Evolutionary conservation across 192 early-diverging fungal species (phyloP), one percentile per base, ranked within the genome.

Genomic region (Coemansia sp.): DNA sequence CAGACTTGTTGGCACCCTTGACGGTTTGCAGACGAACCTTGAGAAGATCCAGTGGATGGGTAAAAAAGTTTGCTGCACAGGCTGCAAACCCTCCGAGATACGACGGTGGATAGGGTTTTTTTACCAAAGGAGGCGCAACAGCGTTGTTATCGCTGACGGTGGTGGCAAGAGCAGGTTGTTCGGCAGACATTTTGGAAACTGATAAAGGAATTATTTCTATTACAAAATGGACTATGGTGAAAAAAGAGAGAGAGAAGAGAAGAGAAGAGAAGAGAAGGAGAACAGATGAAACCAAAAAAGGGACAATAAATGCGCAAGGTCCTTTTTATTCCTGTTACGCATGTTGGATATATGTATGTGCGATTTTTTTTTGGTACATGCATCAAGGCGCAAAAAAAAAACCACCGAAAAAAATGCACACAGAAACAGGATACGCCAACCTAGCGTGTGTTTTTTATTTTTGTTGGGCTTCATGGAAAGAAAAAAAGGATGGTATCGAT

Each of bases 1-100:
- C 51, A 14, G 51, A 61, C 12, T 65, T 65, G 2, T 61, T 75
- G 17, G 79, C 71, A 3, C 90, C 89, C 35, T 91, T 92, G 32
- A 84, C 85, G 14, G 94, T 98, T 73, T 98, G 96, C 52, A 97
- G 75, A 8, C 95, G 89, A 33, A 98, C 96, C 74, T 98, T 96
- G 59, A 92, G 85, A 48, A 95, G 85, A 75, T 96, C 94, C 53
- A 98, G 85, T 55, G 92, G 90, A 75, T 97, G 91, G 0, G 89
- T 90, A 35, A 92, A 88, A 9, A 89, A 83, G 64, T 78, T 78
- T 20, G 81, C 75, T 12, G 75, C 81, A 36, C 81, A 83, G 6
- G 81, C 81, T 3, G 81, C 81, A 62, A 83, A 78, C 36, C 79
- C 81, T 61, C 81, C 81, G 48, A 83, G 68, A 53, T 78, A 83